A percentile compares a stretch with the other conserved stretches of the same genome.
phyloP scores from a whole-genome alignment of 805 yeast species.

The Huiozyma naganishii region DNA sequence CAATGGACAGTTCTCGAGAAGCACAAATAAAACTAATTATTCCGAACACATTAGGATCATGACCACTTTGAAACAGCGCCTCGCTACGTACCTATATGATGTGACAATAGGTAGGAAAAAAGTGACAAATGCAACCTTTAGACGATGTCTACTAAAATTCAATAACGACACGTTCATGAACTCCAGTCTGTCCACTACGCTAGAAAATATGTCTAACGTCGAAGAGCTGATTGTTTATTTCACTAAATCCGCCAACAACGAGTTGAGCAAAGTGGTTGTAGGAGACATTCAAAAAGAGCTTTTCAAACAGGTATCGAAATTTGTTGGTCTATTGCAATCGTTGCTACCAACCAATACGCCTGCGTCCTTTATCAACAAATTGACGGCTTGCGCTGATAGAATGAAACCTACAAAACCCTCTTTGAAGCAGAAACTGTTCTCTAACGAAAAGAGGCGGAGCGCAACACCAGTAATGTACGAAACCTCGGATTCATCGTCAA shows the following conservation, averaged over 20 bases:
- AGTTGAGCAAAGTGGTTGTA: conserved; percentile 32
- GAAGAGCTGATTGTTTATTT: conserved; percentile 43
- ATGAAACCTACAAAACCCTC: not conserved
- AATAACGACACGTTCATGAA: conserved; percentile 47
- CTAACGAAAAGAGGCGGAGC: not conserved
- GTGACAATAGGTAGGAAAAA: conserved; percentile 37
- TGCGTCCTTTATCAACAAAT: conserved; percentile 27
- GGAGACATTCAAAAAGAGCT: conserved; percentile 18
- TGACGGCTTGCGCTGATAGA: conserved; percentile 32
- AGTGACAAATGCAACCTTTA: conserved; percentile 33
- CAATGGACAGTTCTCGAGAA: not conserved
- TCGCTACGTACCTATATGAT: conserved; percentile 34
- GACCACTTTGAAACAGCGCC: not conserved
- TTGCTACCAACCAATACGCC: conserved; percentile 9
- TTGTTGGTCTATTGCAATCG: conserved; percentile 15
- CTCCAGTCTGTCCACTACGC: conserved; percentile 24
- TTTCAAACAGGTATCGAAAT: conserved; percentile 16
- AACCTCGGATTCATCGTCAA: not conserved
- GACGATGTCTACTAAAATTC: conserved; percentile 49
- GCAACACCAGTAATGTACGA: not conserved
- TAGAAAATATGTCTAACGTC: conserved; percentile 27
- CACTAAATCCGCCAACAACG: conserved; percentile 43
- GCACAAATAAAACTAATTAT: not conserved
- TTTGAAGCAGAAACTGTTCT: not conserved
- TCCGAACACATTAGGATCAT: not conserved